These are phyloP conservation scores for Diplotaxis tenuifolia DNA, from an alignment of 345 rosid genomes.

Conservation along the genomic window DNA sequence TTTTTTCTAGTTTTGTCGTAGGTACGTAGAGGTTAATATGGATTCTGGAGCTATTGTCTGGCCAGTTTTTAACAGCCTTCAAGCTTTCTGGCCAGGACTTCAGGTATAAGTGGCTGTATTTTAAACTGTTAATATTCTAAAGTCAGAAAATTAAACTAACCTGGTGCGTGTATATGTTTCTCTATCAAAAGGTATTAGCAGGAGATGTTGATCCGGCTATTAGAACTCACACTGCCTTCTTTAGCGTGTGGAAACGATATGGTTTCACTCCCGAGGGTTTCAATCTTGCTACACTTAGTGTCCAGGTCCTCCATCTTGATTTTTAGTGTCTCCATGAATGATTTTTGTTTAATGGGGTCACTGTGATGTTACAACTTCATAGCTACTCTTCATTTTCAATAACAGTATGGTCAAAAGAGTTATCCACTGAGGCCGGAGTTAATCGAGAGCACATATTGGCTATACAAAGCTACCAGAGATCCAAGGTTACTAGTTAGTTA, in stretches of 20 bases:
- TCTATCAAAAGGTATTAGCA: slow-evolving; percentile 74
- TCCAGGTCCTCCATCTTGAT: slow-evolving; percentile 33
- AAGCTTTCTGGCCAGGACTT: slow-evolving; percentile 99
- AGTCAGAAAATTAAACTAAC: not conserved
- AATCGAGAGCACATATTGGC: slow-evolving; percentile 98
- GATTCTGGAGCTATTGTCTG: slow-evolving; percentile 96
- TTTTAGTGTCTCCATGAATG: not conserved
- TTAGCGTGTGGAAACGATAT: slow-evolving; percentile 89
- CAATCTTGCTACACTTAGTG: slow-evolving; percentile 77
- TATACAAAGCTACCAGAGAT: slow-evolving; percentile 94
- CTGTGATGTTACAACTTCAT: slow-evolving; percentile 11
- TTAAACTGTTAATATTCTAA: not conserved
- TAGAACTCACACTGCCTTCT: slow-evolving; percentile 95
- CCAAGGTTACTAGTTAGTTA: slow-evolving; percentile 54
- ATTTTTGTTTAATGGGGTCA: not conserved
- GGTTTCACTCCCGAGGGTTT: slow-evolving; percentile 98
- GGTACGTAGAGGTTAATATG: slow-evolving; percentile 99
- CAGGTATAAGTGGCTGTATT: slow-evolving; percentile 51
- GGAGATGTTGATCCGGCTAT: slow-evolving; percentile 96
- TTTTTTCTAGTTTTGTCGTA: slow-evolving; percentile 33
- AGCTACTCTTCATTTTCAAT: slow-evolving; percentile 19
- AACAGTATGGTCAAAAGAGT: slow-evolving; percentile 89
- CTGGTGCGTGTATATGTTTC: slow-evolving; percentile 4
- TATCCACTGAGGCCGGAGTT: slow-evolving; percentile 97
- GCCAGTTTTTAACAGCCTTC: slow-evolving; percentile 95